These are phyloP conservation scores for Nymphaea thermarum DNA, from an alignment of 164 flowering plant species.

Conservation along the genomic window DNA sequence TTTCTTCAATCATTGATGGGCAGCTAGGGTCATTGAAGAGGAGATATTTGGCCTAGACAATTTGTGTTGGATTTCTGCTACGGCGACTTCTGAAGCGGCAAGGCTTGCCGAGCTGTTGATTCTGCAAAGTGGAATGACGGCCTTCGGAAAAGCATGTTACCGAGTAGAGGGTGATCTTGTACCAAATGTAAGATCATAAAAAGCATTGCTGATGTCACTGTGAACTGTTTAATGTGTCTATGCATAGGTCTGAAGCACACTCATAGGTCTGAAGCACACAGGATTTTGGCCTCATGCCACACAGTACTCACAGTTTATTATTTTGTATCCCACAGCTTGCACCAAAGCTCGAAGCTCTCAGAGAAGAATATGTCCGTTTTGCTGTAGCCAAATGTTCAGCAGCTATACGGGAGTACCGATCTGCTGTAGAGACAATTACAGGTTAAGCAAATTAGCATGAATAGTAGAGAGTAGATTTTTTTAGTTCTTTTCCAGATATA, in stretches of 20 bases:
- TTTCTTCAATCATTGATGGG: not conserved
- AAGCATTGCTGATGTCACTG: not conserved
- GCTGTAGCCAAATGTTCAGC: conserved; percentile 68
- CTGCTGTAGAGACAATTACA: conserved; percentile 85
- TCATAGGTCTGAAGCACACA: not conserved
- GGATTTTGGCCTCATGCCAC: not conserved
- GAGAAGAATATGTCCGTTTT: conserved; percentile 91
- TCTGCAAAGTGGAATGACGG: conserved; percentile 92
- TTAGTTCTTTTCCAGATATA: not conserved
- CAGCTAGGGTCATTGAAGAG: conserved; percentile 94
- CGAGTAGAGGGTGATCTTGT: conserved; percentile 71
- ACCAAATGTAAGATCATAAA: conserved; percentile 52
- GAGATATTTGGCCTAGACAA: conserved; percentile 93
- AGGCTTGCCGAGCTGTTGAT: conserved; percentile 62
- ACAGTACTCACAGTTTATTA: not conserved
- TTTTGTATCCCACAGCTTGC: conserved; percentile 43
- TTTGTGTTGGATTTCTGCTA: conserved; percentile 89
- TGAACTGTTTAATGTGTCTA: not conserved
- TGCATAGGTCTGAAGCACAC: not conserved
- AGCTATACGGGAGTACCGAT: conserved; percentile 53
- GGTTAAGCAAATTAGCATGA: conserved; percentile 23
- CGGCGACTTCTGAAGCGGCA: conserved; percentile 73
- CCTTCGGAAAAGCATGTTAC: conserved; percentile 87
- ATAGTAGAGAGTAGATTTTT: not conserved
- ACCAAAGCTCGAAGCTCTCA: conserved; percentile 83